phyloP scores from a whole-genome alignment of 192 early-diverging fungal genomes.

The Lobosporangium transversale region DNA sequence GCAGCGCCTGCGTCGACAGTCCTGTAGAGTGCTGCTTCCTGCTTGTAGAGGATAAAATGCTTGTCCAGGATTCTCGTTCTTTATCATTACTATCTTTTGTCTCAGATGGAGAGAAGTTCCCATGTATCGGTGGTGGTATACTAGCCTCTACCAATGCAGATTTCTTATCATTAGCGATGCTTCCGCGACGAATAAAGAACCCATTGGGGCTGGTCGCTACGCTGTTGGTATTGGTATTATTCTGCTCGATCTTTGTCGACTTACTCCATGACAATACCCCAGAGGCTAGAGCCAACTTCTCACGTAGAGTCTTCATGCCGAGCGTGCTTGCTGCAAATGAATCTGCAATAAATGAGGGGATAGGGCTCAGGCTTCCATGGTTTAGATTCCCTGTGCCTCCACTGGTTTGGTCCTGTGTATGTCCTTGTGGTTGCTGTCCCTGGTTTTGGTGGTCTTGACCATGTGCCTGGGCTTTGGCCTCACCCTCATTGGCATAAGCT shows the following conservation, averaged over 20 bases:
- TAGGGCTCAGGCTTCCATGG: conserved; percentile 26
- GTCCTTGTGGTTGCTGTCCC: background rate
- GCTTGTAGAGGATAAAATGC: conserved; percentile 9
- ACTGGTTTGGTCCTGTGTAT: background rate
- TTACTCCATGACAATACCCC: conserved; percentile 40
- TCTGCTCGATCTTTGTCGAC: conserved; percentile 13
- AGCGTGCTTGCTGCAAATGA: conserved; percentile 37
- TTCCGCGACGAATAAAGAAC: conserved; percentile 31
- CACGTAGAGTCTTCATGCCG: conserved; percentile 40
- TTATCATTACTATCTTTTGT: conserved; percentile 1
- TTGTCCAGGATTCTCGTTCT: conserved; percentile 20
- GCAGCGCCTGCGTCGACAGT: background rate
- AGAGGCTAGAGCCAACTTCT: conserved; percentile 45
- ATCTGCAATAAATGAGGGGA: conserved; percentile 42
- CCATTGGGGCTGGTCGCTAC: conserved; percentile 43
- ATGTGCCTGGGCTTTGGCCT: conserved; percentile 21
- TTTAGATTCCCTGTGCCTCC: background rate
- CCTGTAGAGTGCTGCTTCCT: conserved; percentile 2
- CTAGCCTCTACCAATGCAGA: conserved; percentile 38
- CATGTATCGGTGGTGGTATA: conserved; percentile 15
- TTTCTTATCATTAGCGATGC: conserved; percentile 46
- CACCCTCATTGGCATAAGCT: background rate
- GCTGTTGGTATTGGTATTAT: conserved; percentile 5
- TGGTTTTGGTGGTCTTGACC: background rate
- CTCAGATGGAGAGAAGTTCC: conserved; percentile 1